Evolutionary conservation across 495 filamentous ascomycete species (phyloP).

Genomic region (Penicilliopsis zonata): DNA sequence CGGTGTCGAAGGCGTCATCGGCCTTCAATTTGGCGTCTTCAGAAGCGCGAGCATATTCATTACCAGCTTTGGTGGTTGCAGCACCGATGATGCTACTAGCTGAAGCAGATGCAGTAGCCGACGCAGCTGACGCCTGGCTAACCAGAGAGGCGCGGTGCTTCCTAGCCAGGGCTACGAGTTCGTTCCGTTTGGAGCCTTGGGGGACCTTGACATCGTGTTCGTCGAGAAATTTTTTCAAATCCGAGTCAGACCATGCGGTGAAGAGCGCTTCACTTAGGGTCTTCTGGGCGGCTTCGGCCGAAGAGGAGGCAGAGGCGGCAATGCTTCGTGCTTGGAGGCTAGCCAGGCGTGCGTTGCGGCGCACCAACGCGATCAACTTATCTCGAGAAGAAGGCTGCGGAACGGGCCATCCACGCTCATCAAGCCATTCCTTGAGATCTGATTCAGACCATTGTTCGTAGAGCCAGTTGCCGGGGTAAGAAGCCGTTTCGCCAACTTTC

Average conservation of each 20-base stretch:
- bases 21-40: constrained; percentile 51
- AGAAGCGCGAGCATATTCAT: constrained; percentile 66
- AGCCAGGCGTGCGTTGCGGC: constrained; percentile 78
- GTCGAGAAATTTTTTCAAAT: constrained; percentile 68
- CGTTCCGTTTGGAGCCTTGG: constrained; percentile 82
- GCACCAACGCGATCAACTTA: constrained; percentile 76
- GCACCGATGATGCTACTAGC: constrained; percentile 61
- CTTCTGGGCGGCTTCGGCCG: constrained; percentile 54
- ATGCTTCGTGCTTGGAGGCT: constrained; percentile 51
- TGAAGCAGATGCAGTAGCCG: constrained; percentile 28
- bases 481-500: constrained; percentile 67
- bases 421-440: constrained; percentile 72
- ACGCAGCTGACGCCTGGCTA: constrained; percentile 45
- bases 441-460: constrained; percentile 80
- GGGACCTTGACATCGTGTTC: constrained; percentile 70
- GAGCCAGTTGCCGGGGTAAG: constrained; percentile 94
- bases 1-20: constrained; percentile 55
- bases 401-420: constrained; percentile 75
- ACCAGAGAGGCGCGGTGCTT: constrained; percentile 71
- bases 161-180: constrained; percentile 80
- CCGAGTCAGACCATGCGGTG: constrained; percentile 76
- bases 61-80: constrained; percentile 71
- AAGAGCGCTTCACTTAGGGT: constrained; percentile 72
- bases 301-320: constrained; percentile 47
- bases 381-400: constrained; percentile 82